These are phyloP conservation scores for Arthrobotrys megalospora DNA, from an alignment of 2,329 filamentous ascomycete species.

Conservation along the genomic window DNA sequence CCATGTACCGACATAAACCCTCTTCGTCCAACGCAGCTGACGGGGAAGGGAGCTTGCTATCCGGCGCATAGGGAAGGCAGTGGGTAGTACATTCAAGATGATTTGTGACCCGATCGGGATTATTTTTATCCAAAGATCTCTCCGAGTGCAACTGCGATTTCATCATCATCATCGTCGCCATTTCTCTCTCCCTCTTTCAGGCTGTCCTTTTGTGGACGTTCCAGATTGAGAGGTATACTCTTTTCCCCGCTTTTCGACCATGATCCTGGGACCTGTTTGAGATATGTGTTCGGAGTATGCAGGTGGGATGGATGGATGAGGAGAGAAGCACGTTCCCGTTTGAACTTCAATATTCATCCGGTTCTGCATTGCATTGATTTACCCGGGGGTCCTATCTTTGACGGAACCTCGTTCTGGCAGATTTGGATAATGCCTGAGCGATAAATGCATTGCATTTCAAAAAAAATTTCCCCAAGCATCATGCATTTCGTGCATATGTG, in stretches of 20 bases:
- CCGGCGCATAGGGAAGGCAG: slow-evolving; percentile 32
- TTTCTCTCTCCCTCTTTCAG: slow-evolving; percentile 6
- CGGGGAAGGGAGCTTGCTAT: slow-evolving; percentile 56
- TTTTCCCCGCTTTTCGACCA: slow-evolving; percentile 59
- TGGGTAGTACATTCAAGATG: slow-evolving; percentile 38
- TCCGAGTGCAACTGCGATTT: slow-evolving; percentile 12
- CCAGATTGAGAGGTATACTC: slow-evolving; percentile 26
- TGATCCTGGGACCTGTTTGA: slow-evolving; percentile 50
- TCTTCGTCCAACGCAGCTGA: slow-evolving; percentile 48
- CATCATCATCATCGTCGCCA: slow-evolving; percentile 5
- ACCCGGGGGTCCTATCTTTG: slow-evolving; percentile 47
- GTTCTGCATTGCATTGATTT: slow-evolving; percentile 45
- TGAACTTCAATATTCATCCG: slow-evolving; percentile 49
- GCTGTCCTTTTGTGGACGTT: slow-evolving; percentile 23
- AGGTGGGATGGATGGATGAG: slow-evolving; percentile 49
- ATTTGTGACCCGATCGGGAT: slow-evolving; percentile 16
- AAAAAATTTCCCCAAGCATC: slow-evolving; percentile 9
- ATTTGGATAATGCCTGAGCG: slow-evolving; percentile 37
- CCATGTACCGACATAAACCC: slow-evolving; percentile 22
- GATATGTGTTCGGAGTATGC: slow-evolving; percentile 56
- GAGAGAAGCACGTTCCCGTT: slow-evolving; percentile 48
- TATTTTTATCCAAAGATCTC: slow-evolving; percentile 12
- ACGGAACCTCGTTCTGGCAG: slow-evolving; percentile 21
- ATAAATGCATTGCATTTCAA: slow-evolving; percentile 35
- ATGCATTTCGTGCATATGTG: slow-evolving; percentile 42